Conservation (phyloP, 2,329 filamentous ascomycete genomes). For the Alternaria burnsii region DNA sequence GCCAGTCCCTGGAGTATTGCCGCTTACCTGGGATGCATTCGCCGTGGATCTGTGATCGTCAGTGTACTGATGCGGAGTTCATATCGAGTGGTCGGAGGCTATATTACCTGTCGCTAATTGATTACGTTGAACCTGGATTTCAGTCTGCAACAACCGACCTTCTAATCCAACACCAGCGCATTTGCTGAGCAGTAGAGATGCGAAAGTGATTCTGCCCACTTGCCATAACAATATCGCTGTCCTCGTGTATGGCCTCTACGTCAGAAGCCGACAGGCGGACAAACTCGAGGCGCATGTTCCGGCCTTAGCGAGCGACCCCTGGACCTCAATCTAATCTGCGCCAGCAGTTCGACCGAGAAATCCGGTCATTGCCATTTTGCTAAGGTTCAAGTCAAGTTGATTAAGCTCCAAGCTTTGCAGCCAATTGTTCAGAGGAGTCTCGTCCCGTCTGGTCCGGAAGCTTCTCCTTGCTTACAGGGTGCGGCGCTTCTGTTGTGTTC, state of each 20-base stretch:
- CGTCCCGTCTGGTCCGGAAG: slow-evolving; percentile 48
- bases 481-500: slow-evolving; percentile 12
- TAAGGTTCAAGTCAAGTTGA: slow-evolving; percentile 25
- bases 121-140: slow-evolving; percentile 42
- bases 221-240: neutral
- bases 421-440: slow-evolving; percentile 35
- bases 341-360: slow-evolving; percentile 22
- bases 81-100: slow-evolving; percentile 31
- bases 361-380: slow-evolving; percentile 35
- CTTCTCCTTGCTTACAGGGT: slow-evolving; percentile 20
- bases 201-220: neutral
- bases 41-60: slow-evolving; percentile 13
- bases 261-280: slow-evolving; percentile 2
- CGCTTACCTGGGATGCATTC: slow-evolving; percentile 19
- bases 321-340: slow-evolving; percentile 18
- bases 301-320: slow-evolving; percentile 17
- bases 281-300: slow-evolving; percentile 11
- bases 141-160: slow-evolving; percentile 13
- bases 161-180: neutral
- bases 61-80: slow-evolving; percentile 10
- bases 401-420: slow-evolving; percentile 31
- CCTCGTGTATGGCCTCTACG: neutral
- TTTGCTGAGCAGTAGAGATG: neutral
- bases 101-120: slow-evolving; percentile 36
- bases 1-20: slow-evolving; percentile 11